Conservation (phyloP, 768 basidiomycete species). For the Mrakia blollopis region DNA sequence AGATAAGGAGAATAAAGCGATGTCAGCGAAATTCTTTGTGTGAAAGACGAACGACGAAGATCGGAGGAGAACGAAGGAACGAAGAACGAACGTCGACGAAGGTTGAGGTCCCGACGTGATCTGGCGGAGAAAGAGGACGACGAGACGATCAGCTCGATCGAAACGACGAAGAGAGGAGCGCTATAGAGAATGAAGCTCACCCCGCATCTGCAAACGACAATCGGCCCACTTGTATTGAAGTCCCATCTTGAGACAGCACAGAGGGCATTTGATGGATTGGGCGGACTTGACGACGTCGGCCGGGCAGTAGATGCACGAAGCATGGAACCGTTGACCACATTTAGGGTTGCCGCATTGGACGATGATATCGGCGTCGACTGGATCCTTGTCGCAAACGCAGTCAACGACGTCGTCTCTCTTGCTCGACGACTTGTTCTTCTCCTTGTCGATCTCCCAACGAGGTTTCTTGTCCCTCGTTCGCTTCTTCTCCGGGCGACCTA, state of each 20-base stretch:
- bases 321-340: slow-evolving; percentile 40
- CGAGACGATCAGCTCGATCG: too few species aligned
- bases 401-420: not conserved
- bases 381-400: slow-evolving; percentile 26
- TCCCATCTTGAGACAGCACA: slow-evolving; percentile 72
- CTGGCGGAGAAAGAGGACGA: too few species aligned
- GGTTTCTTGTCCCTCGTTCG: slow-evolving; percentile 22
- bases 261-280: slow-evolving; percentile 51
- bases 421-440: slow-evolving; percentile 21
- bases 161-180: too few species aligned
- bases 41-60: not conserved
- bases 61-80: not conserved
- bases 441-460: slow-evolving; percentile 23
- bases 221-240: slow-evolving; percentile 62
- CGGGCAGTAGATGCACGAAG: slow-evolving; percentile 38
- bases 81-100: not conserved
- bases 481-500: not conserved
- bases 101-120: not conserved
- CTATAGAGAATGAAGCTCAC: slow-evolving; percentile 47
- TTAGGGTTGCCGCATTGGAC: slow-evolving; percentile 28
- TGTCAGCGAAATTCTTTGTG: not conserved
- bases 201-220: slow-evolving; percentile 45
- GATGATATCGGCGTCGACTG: slow-evolving; percentile 33
- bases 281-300: slow-evolving; percentile 37
- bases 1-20: not conserved